A percentile compares a stretch with the other conserved stretches of the same genome.
Conservation (phyloP, 169 alveolate species). For the Hepatocystis sp. region DNA sequence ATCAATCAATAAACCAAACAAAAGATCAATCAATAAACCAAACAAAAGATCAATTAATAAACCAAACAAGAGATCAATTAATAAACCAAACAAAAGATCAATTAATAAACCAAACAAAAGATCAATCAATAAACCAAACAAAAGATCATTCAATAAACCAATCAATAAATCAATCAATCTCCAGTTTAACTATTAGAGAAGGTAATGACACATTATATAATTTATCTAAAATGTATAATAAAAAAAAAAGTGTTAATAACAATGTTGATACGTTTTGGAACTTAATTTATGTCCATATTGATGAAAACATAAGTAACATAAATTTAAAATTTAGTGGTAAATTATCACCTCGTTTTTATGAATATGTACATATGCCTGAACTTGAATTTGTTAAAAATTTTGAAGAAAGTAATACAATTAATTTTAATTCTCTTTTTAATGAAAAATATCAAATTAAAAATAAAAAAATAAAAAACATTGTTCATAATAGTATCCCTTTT, state of each 20-base stretch:
- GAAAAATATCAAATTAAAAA: constrained; percentile 9
- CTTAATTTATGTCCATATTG: constrained; percentile 48
- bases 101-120: too few relatives aligned
- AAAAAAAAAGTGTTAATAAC: background rate
- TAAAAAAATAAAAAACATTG: constrained; percentile 49
- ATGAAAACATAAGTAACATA: constrained; percentile 62
- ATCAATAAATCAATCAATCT: too few relatives aligned
- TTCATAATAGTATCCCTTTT: constrained; percentile 20
- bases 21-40: too few relatives aligned
- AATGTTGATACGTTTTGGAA: constrained; percentile 33
- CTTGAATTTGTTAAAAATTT: constrained; percentile 10
- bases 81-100: too few relatives aligned
- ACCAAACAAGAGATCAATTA: too few relatives aligned
- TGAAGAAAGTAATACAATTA: constrained; percentile 13
- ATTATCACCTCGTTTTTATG: constrained; percentile 68
- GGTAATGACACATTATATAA: too few relatives aligned
- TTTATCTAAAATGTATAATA: background rate
- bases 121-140: too few relatives aligned
- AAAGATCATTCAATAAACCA: too few relatives aligned
- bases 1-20: too few relatives aligned
- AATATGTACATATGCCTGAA: constrained; percentile 26
- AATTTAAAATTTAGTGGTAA: constrained; percentile 67
- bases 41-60: too few relatives aligned
- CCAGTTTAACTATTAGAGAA: too few relatives aligned
- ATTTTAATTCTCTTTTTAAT: constrained; percentile 54